Evolutionary conservation across 176 grass and related monocot genomes (phyloP).

Genomic region (Phyllostachys edulis): DNA sequence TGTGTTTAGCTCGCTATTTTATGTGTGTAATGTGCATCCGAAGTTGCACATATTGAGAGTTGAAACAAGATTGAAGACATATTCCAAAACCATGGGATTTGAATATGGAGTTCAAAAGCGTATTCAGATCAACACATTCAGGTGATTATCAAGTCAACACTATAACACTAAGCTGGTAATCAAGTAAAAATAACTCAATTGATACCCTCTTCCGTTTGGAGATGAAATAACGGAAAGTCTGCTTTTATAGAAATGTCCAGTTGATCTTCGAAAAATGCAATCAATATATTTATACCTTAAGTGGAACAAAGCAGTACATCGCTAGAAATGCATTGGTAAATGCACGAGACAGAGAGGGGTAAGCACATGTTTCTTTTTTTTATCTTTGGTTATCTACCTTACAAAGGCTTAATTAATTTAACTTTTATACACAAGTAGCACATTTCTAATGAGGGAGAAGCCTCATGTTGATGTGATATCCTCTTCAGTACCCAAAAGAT

Average conservation of each 20-base stretch:
- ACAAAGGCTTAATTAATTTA: no score
- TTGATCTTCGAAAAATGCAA: not conserved
- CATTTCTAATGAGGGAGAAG: no score
- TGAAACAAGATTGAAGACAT: not conserved
- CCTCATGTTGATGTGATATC: no score
- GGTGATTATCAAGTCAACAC: not conserved
- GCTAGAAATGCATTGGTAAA: not conserved
- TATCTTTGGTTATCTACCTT: no score
- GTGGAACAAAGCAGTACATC: not conserved
- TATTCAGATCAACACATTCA: not conserved
- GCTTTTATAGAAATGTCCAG: not conserved
- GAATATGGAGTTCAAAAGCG: not conserved
- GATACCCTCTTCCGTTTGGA: not conserved
- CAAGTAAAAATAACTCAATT: not conserved
- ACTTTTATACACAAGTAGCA: no score
- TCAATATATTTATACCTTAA: not conserved
- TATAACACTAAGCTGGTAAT: not conserved
- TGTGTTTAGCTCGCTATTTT: not conserved
- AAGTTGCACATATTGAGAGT: not conserved
- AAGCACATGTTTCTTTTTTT: slow-evolving; percentile 10
- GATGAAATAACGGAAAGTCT: not conserved
- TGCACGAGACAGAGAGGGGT: not conserved
- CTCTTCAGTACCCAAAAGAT: no score
- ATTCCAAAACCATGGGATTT: not conserved
- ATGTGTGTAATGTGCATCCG: not conserved